Evolutionary conservation across 768 basidiomycete genomes (phyloP).

Genomic region (Boletus rex-veris): DNA sequence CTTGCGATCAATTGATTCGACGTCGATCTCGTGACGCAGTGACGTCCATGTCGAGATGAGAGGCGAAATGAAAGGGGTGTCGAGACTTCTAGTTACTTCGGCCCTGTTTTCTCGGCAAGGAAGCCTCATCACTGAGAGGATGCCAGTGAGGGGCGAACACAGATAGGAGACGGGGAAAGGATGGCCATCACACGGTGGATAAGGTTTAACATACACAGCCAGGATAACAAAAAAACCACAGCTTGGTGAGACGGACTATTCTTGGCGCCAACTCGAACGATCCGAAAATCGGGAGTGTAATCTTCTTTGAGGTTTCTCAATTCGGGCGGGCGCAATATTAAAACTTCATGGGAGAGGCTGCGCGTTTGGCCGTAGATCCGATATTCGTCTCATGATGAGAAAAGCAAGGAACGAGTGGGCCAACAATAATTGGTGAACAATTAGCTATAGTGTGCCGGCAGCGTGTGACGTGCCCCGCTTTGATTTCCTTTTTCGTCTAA

Average conservation of each 20-base stretch:
- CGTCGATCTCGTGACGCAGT: constrained; percentile 13
- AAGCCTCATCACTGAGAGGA: background rate
- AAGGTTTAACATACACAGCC: constrained; percentile 22
- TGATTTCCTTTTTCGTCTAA: constrained; percentile 35
- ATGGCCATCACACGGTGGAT: constrained; percentile 1
- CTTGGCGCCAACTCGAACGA: constrained; percentile 14
- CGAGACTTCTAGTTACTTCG: background rate
- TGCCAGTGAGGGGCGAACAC: background rate
- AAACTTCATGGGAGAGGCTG: constrained; percentile 13
- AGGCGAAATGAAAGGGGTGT: constrained; percentile 9
- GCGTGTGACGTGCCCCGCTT: constrained; percentile 18
- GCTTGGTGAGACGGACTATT: background rate
- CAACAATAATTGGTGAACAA: constrained; percentile 26
- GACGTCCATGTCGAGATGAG: constrained; percentile 4
- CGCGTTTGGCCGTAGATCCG: constrained; percentile 23
- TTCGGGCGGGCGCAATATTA: constrained; percentile 25
- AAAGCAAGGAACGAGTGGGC: constrained; percentile 11
- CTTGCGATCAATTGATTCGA: constrained; percentile 7
- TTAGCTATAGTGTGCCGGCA: constrained; percentile 29
- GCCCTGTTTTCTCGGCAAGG: background rate
- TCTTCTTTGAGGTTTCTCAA: constrained; percentile 32
- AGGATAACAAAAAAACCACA: constrained; percentile 17
- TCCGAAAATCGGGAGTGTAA: constrained; percentile 14
- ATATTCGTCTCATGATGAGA: constrained; percentile 15
- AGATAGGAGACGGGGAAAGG: background rate